Evolutionary conservation across 345 rosid genomes (phyloP).

Genomic region (Rhizophora mangle): DNA sequence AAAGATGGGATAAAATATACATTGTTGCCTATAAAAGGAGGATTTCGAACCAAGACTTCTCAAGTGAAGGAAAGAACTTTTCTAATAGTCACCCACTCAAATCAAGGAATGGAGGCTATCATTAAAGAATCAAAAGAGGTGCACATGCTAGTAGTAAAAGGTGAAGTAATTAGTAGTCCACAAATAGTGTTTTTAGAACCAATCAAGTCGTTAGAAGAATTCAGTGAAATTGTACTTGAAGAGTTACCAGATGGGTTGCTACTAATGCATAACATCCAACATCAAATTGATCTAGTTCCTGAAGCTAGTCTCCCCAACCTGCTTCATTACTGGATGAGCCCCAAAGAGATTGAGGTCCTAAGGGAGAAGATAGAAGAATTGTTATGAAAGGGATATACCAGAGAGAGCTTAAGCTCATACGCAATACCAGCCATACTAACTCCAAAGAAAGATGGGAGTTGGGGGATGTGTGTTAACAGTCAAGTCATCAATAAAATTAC

Average conservation of each 20-base stretch:
- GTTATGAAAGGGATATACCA: background rate
- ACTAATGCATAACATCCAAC: background rate
- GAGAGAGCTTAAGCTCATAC: background rate
- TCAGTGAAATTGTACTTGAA: background rate
- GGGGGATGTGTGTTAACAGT: background rate
- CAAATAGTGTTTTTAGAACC: background rate
- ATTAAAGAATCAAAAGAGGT: too few relatives aligned
- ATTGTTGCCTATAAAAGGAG: too few relatives aligned
- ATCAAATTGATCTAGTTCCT: background rate
- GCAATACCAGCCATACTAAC: background rate
- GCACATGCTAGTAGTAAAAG: rapidly evolving
- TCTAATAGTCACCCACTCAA: too few relatives aligned
- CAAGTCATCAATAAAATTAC: background rate
- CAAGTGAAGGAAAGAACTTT: too few relatives aligned
- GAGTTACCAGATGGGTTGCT: background rate
- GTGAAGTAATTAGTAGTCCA: too few relatives aligned
- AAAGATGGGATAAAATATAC: too few relatives aligned
- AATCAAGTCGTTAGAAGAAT: background rate
- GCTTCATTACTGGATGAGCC: too few relatives aligned
- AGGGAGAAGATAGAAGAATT: background rate
- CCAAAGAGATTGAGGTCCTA: too few relatives aligned
- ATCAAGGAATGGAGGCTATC: too few relatives aligned
- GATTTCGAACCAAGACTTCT: too few relatives aligned
- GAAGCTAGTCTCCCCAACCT: too few relatives aligned
- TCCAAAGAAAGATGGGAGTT: conserved; percentile 3